phyloP scores from a whole-genome alignment of 805 yeast genomes.

The Starmerella scarabaei region DNA sequence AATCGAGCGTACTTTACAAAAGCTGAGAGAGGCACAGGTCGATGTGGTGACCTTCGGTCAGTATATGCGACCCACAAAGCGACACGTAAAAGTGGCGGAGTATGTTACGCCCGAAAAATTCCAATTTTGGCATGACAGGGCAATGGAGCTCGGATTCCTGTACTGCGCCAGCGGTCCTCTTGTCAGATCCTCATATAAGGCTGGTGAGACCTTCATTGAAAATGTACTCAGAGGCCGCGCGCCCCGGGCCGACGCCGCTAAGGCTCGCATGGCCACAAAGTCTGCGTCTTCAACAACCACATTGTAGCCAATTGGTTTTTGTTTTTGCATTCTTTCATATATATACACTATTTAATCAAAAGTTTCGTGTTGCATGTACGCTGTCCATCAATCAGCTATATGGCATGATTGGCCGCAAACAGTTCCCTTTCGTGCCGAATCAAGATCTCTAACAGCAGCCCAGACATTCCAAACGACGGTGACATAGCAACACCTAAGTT shows the following conservation, averaged over 20 bases:
- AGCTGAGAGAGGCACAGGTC: conserved; percentile 61
- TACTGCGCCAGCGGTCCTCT: conserved; percentile 97
- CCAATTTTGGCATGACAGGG: conserved; percentile 80
- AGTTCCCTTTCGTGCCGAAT: conserved; percentile 1
- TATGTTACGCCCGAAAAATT: conserved; percentile 89
- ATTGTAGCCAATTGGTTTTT: background rate
- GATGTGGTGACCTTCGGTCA: conserved; percentile 98
- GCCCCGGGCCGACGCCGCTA: conserved; percentile 10
- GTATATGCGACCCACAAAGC: conserved; percentile 96
- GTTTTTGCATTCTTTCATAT: background rate
- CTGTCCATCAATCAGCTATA: too few relatives aligned
- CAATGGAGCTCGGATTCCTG: conserved; percentile 76
- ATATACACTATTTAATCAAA: background rate
- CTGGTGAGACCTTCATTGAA: conserved; percentile 95
- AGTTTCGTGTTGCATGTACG: background rate
- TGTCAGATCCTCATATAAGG: conserved; percentile 92
- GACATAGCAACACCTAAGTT: conserved; percentile 41
- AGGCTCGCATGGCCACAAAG: background rate
- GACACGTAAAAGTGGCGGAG: conserved; percentile 97
- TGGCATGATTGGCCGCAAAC: too few relatives aligned
- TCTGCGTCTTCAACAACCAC: background rate
- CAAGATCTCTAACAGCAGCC: conserved; percentile 2
- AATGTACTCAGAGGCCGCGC: conserved; percentile 45
- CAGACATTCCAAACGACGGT: conserved; percentile 9
- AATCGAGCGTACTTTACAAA: conserved; percentile 57